Base-by-base conservation (phyloP, 768 basidiomycete species). In the Xerocomellus amylosporus region DNA sequence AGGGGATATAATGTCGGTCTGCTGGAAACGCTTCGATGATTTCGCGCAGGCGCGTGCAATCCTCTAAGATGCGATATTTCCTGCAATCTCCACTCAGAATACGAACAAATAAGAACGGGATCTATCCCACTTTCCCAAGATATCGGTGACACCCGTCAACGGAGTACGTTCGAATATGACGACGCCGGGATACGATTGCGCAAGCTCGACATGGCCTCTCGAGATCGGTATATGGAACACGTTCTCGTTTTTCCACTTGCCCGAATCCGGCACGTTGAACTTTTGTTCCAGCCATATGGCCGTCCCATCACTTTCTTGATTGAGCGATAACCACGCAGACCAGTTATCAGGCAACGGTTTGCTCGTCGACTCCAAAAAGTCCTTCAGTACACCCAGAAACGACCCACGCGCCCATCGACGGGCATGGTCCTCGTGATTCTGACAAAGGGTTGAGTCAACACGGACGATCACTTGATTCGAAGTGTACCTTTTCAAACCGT, bases 231-330 rank as follows among this genome's bases (percentile, higher is more conserved):
- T 84, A 15, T 83, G 78, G 65, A 88, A 88, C 5, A 86, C 71
- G 7, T 66, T 67, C 54, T 85, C 86, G 15, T 77, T 75, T 6
- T 71, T 70, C 88, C 88, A 89, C 37, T 71, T 56, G 3, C 87
- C 87, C 3, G 85, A 85, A 7, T 73, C 67, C 0, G 86, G 85
- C 13, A 89, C 77, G 58, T 85, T 77, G 55, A 91, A 90, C 68
- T 92, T 92, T 59, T 77, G 77, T 62, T 90, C 84, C 39, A 90
- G 61, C 89, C 89, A 91, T 37, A 90, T 88, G 4, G 88, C 87
- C 8, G 88, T 90, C 19, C 80, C 82, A 61, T 90, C 87, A 59
- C 77, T 83, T 53, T 84, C 84, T 13, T 82, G 80, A 63, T 90
- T 90, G 61, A 82, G 75, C 3, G 88, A 88, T n/a, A 91, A 64